A percentile compares a stretch with the other conserved stretches of the same genome.
Evolutionary conservation across 352 stramenopile species (phyloP).

Genomic region (Chrysophaeum taylorii): DNA sequence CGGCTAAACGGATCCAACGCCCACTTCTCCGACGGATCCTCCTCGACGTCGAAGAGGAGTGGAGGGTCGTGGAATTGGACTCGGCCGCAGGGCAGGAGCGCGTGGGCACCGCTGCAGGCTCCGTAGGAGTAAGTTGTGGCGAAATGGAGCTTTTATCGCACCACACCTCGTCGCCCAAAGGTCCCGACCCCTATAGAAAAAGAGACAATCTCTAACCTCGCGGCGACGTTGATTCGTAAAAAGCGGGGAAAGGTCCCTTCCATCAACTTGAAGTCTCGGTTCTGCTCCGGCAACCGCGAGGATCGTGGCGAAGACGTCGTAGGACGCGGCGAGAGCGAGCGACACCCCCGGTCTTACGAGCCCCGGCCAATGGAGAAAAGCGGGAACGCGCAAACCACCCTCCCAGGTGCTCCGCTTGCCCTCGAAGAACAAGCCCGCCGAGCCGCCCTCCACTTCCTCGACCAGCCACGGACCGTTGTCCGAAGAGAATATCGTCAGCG

Average conservation of each 20-base stretch:
- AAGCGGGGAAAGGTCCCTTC: neutral
- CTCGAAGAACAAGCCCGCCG: slow-evolving; percentile 27
- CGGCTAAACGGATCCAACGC: too few species aligned
- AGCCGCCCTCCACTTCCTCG: slow-evolving; percentile 18
- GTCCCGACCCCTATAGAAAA: neutral
- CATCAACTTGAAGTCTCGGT: neutral
- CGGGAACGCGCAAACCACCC: slow-evolving; percentile 23
- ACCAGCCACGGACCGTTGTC: slow-evolving; percentile 31
- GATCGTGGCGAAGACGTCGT: slow-evolving; percentile 34
- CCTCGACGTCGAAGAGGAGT: slow-evolving; percentile 8
- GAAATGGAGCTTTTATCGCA: slow-evolving; percentile 7
- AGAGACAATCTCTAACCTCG: neutral
- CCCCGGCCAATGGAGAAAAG: slow-evolving; percentile 32
- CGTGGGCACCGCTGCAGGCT: neutral
- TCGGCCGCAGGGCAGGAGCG: too few species aligned
- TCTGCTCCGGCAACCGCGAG: slow-evolving; percentile 17
- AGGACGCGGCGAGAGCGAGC: slow-evolving; percentile 25
- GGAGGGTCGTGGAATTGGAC: neutral
- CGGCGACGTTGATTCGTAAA: neutral
- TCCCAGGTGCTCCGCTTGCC: slow-evolving; percentile 31
- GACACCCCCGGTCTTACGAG: slow-evolving; percentile 16
- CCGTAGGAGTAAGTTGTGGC: neutral
- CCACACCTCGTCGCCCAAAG: neutral
- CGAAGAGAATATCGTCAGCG: neutral
- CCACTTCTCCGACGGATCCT: neutral